phyloP scores from a whole-genome alignment of 2,329 filamentous ascomycete species.

The Trichoderma arundinaceum region DNA sequence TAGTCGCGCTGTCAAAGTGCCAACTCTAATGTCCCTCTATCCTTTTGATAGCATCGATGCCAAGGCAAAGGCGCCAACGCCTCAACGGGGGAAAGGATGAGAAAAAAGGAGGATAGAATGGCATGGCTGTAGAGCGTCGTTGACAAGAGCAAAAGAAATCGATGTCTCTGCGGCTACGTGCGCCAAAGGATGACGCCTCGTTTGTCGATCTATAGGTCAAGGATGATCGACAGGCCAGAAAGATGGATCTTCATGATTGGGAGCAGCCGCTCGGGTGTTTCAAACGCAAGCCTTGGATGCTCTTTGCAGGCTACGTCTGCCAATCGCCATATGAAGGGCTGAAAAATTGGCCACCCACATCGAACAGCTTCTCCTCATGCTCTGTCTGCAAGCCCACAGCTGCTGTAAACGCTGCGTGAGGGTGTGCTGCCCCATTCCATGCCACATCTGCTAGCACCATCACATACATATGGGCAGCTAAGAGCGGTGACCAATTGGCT shows the following conservation, averaged over 20 bases:
- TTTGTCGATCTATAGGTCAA: slow-evolving; percentile 17
- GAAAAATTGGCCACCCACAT: neutral
- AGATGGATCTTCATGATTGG: slow-evolving; percentile 23
- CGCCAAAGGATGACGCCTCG: slow-evolving; percentile 24
- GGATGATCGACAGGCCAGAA: slow-evolving; percentile 19
- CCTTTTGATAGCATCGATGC: neutral
- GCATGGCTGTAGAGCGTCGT: neutral
- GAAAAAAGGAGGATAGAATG: neutral
- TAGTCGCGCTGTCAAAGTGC: neutral
- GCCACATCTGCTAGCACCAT: neutral
- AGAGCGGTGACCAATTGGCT: slow-evolving; percentile 24
- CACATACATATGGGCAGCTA: slow-evolving; percentile 4
- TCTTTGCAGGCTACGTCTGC: neutral
- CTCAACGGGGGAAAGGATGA: neutral
- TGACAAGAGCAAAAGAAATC: neutral
- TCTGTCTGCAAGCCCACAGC: neutral
- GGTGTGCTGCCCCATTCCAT: neutral
- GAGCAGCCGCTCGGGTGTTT: slow-evolving; percentile 27
- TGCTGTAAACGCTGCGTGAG: neutral
- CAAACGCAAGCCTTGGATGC: neutral
- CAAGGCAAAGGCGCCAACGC: neutral
- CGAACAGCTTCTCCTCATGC: neutral
- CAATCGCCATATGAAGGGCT: slow-evolving; percentile 5
- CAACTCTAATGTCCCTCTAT: slow-evolving; percentile 4
- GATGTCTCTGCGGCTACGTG: neutral